A percentile compares a stretch with the other conserved stretches of the same genome.
Conservation (phyloP, 768 basidiomycete species). For the Sporobolomyces phaffii region DNA sequence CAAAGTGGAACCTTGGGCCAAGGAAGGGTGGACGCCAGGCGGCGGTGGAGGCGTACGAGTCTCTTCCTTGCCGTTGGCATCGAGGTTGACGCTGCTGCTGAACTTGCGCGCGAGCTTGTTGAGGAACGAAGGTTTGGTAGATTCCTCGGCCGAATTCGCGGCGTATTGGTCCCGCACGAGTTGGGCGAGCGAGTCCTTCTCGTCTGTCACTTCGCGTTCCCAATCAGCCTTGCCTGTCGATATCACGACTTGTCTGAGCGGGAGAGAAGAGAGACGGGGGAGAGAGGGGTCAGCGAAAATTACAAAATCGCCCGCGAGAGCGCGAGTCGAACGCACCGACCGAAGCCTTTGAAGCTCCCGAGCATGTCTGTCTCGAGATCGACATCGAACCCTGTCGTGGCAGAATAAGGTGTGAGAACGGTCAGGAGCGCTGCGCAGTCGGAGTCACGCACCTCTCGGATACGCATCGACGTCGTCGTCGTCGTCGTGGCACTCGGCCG, state of each 20-base stretch:
- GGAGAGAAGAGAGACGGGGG: neutral
- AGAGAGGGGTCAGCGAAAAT: neutral
- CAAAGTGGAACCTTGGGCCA: no score
- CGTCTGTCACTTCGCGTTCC: conserved; percentile 71
- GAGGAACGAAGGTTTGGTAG: conserved; percentile 40
- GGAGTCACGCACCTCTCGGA: conserved; percentile 36
- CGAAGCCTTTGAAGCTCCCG: conserved; percentile 78
- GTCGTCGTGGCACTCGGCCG: conserved; percentile 70
- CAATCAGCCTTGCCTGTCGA: conserved; percentile 88
- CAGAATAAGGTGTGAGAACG: conserved; percentile 48
- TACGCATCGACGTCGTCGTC: conserved; percentile 48
- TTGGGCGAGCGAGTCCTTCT: conserved; percentile 62
- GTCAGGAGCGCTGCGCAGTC: conserved; percentile 43
- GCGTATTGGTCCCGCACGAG: conserved; percentile 50
- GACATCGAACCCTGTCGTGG: conserved; percentile 65
- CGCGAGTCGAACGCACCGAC: conserved; percentile 53
- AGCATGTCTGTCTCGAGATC: conserved; percentile 76
- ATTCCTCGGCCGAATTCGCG: neutral
- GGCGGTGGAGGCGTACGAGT: no score
- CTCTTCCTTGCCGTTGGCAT: neutral
- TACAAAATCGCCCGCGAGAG: neutral
- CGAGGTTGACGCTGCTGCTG: neutral
- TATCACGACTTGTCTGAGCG: conserved; percentile 64
- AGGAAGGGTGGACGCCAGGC: neutral
- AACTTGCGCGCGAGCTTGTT: conserved; percentile 5